Evolutionary conservation across 208 protist genomes (phyloP), one percentile per base, ranked within the genome.

Genomic region (Spongospora subterranea): DNA sequence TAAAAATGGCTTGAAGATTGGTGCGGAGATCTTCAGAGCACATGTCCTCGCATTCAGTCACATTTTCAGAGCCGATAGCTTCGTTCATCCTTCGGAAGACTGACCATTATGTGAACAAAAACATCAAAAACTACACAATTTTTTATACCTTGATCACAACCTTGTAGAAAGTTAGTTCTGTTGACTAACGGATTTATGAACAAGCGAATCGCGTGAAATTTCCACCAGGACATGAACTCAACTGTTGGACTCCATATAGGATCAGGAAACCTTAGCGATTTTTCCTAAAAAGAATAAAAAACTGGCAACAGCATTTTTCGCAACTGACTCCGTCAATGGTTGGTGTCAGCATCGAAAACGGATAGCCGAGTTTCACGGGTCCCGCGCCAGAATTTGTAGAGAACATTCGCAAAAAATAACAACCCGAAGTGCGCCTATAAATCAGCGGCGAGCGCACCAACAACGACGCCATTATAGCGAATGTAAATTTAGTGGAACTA

Each of bases 191-290:
- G 35, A 43, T 82, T 82, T 6, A 82, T 43, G 13, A 82, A 45
- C 71, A 82, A 43, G 17, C 71, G n/a, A 35, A 82, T 82, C 13
- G 71, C 71, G 35, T 82, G 71, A 43, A 82, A 82, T 43, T 82
- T 35, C 71, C 71, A 82, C 71, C 71, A 82, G 6, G 71, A 35
- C 71, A 39, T 6, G 71, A 82, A 82, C 17, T 82, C 71, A 6
- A 82, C 35, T 20, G 11, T 17, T 20, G 71, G 71, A 6, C 17
- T 40, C 40, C 71, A 43, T 6, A 82, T 43, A 6, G 71, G 17
- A 43, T 43, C 40, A 35, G 71, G 71, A 20, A 82, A 60, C 24
- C 24, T 6, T 29, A 60, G 6, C 50, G 50, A 24, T 60, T 60
- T 24, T 29, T 60, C 50, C 50, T 60, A 24, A 29, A 60, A 60